Evolutionary conservation across 2,329 filamentous ascomycete genomes (phyloP).

Genomic region (Trichoderma pleuroti): DNA sequence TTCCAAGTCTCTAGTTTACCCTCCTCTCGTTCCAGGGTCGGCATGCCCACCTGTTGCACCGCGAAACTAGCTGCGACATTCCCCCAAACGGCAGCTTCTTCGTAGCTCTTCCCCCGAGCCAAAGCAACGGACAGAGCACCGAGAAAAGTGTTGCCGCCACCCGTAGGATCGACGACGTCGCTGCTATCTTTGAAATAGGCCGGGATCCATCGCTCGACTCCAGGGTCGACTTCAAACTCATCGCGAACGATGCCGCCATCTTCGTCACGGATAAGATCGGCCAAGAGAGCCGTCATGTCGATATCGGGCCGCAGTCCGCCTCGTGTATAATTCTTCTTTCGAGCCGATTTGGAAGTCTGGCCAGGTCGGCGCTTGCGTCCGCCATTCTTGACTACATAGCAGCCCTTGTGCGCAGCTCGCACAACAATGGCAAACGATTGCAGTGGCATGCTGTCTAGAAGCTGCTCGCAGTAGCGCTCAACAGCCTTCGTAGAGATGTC

Average conservation of each 20-base stretch:
- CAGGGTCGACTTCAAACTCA: slow-evolving; percentile 60
- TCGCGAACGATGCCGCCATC: slow-evolving; percentile 53
- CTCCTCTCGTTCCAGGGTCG: slow-evolving; percentile 48
- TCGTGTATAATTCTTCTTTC: slow-evolving; percentile 42
- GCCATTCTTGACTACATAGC: slow-evolving; percentile 59
- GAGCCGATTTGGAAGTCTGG: slow-evolving; percentile 28
- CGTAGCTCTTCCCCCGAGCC: slow-evolving; percentile 56
- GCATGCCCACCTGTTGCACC: slow-evolving; percentile 91
- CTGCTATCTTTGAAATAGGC: slow-evolving; percentile 59
- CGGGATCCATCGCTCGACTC: slow-evolving; percentile 70
- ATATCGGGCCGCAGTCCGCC: slow-evolving; percentile 57
- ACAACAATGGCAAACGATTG: slow-evolving; percentile 65
- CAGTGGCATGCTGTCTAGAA: slow-evolving; percentile 61
- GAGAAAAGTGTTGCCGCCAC: slow-evolving; percentile 88
- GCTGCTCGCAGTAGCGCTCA: slow-evolving; percentile 59
- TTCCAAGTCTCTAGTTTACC: slow-evolving; percentile 59
- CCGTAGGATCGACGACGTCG: slow-evolving; percentile 84
- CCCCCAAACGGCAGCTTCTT: slow-evolving; percentile 73
- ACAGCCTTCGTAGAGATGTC: slow-evolving; percentile 50
- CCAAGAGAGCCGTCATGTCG: slow-evolving; percentile 61
- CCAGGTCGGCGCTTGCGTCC: slow-evolving; percentile 44
- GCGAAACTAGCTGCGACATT: slow-evolving; percentile 84
- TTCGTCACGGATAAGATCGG: slow-evolving; percentile 52
- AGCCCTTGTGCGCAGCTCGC: slow-evolving; percentile 68
- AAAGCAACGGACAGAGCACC: slow-evolving; percentile 57